phyloP scores from a whole-genome alignment of 1,284 basidiomycete genomes.

The Chondrostereum purpureum region DNA sequence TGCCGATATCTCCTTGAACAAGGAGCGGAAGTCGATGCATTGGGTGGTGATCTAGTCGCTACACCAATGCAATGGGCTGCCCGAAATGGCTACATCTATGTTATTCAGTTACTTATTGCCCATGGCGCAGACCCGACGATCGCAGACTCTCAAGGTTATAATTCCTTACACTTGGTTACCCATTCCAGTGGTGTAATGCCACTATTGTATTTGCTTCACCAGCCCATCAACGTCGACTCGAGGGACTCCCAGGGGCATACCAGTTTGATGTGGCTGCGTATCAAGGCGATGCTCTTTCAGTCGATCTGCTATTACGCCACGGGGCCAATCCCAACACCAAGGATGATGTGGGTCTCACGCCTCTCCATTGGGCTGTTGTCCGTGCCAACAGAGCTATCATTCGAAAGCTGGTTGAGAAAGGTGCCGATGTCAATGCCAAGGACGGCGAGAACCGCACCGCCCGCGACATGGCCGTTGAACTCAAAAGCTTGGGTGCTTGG shows the following conservation, averaged over 20 bases:
- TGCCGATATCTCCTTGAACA: conserved; percentile 82
- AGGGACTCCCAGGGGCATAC: conserved; percentile 92
- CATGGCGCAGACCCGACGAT: conserved; percentile 92
- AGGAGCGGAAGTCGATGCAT: conserved; percentile 92
- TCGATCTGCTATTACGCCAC: conserved; percentile 85
- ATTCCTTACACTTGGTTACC: conserved; percentile 89
- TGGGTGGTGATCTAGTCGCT: conserved; percentile 92
- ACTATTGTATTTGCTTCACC: conserved; percentile 86
- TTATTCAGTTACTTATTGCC: conserved; percentile 85
- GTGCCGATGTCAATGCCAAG: conserved; percentile 76
- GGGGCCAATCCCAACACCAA: conserved; percentile 73
- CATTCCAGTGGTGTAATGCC: conserved; percentile 95
- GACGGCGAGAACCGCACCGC: conserved; percentile 86
- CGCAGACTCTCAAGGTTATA: conserved; percentile 92
- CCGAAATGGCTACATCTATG: conserved; percentile 90
- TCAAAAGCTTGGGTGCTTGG: conserved; percentile 87
- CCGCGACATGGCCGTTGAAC: conserved; percentile 89
- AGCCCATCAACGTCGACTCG: conserved; percentile 84
- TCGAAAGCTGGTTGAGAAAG: conserved; percentile 76
- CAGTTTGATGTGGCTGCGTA: conserved; percentile 97
- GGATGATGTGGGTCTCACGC: conserved; percentile 82
- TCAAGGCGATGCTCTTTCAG: conserved; percentile 94
- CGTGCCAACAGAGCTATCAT: conserved; percentile 88
- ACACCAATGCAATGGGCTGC: conserved; percentile 99
- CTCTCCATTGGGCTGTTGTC: conserved; percentile 99